Evolutionary conservation across 352 stramenopile genomes (phyloP).

Genomic region (Chrysophaeum taylorii): DNA sequence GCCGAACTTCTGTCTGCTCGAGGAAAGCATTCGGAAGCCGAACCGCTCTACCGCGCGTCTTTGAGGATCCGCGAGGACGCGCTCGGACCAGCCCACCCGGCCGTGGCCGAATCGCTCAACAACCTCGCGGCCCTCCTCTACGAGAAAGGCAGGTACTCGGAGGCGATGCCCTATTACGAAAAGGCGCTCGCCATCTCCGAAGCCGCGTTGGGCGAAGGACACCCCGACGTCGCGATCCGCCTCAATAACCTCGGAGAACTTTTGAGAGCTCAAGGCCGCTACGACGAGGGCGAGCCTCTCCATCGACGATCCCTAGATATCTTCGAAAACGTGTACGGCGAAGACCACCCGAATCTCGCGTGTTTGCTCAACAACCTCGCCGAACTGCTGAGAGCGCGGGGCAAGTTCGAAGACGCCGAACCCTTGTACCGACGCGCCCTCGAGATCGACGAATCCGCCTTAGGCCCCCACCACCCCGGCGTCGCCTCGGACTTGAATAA

Average conservation of each 20-base stretch:
- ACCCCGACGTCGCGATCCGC: constrained; percentile 11
- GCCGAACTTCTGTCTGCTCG: constrained; percentile 20
- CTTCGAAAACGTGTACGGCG: constrained; percentile 9
- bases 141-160: background rate
- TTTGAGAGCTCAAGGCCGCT: constrained; percentile 14
- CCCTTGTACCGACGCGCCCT: background rate
- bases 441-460: constrained; percentile 5
- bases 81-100: background rate
- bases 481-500: constrained; percentile 23
- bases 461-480: constrained; percentile 21
- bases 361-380: constrained; percentile 14
- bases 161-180: background rate
- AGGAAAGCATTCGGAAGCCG: background rate
- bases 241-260: constrained; percentile 16
- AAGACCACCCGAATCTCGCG: constrained; percentile 1
- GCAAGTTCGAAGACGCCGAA: constrained; percentile 1
- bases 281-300: constrained; percentile 4
- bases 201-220: background rate
- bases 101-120: constrained; percentile 9
- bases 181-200: constrained; percentile 19
- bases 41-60: constrained; percentile 18
- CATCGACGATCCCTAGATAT: constrained; percentile 16
- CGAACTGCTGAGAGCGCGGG: constrained; percentile 19
- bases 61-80: constrained; percentile 16
- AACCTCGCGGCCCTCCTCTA: constrained; percentile 20